phyloP scores from a whole-genome alignment of 2,329 filamentous ascomycete species.

The Blumeriella jaapii region DNA sequence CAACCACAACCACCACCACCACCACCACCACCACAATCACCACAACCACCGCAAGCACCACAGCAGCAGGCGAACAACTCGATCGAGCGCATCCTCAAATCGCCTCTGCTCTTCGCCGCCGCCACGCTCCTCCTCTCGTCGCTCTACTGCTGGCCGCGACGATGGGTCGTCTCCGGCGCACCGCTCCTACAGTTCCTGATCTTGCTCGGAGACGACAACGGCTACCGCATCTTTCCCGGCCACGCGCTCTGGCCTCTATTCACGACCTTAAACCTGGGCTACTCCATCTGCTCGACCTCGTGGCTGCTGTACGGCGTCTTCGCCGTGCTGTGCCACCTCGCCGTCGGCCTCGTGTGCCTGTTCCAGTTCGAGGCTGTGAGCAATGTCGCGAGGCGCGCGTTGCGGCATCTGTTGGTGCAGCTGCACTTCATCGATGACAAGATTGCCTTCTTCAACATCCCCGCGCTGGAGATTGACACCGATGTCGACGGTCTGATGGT shows the following conservation, averaged over 20 bases:
- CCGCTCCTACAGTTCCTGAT: conserved; percentile 28
- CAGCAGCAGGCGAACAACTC: conserved; percentile 1
- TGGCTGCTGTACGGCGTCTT: conserved; percentile 39
- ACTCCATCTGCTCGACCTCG: conserved; percentile 37
- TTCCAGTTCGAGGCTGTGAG: conserved; percentile 31
- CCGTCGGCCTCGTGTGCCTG: conserved; percentile 32
- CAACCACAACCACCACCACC: no score
- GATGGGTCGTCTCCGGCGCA: conserved; percentile 33
- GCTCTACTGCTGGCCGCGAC: conserved; percentile 23
- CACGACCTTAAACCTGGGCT: conserved; percentile 34
- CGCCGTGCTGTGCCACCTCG: conserved; percentile 31
- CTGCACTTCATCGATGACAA: conserved; percentile 40
- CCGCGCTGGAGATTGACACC: conserved; percentile 42
- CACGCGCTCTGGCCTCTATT: conserved; percentile 37
- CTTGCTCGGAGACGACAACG: conserved; percentile 27
- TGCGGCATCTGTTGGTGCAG: conserved; percentile 28
- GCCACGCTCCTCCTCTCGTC: conserved; percentile 10
- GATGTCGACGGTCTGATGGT: conserved; percentile 41
- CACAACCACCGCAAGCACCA: no score
- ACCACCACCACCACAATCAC: no score
- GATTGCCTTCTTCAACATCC: conserved; percentile 31
- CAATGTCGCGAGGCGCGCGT: conserved; percentile 22
- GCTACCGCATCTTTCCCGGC: conserved; percentile 31
- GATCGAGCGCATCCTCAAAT: conserved; percentile 7
- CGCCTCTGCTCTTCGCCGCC: conserved; percentile 11